Evolutionary conservation across 495 filamentous ascomycete genomes (phyloP).

Genomic region (Hyphodiscus hymeniophilus): DNA sequence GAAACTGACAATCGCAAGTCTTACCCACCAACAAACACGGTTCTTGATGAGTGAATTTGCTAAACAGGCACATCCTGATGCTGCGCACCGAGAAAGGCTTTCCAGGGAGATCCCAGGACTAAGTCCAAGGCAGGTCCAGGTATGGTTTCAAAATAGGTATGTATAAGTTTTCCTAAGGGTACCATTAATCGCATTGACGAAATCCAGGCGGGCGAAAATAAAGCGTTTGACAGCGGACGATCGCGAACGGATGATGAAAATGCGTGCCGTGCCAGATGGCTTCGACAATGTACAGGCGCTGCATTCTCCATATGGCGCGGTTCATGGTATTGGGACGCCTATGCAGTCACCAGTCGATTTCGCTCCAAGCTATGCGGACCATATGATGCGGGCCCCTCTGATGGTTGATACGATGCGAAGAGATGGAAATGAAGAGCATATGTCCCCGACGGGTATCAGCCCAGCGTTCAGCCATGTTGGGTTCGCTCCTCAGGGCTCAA

Average conservation of each 20-base stretch:
- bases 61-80: constrained; percentile 91
- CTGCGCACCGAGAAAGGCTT: constrained; percentile 81
- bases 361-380: constrained; percentile 39
- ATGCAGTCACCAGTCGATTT: constrained; percentile 50
- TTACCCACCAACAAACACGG: constrained; percentile 93
- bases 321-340: constrained; percentile 45
- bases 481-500: constrained; percentile 41
- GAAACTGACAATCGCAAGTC: constrained; percentile 38
- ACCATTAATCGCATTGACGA: neutral
- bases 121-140: constrained; percentile 90
- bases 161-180: constrained; percentile 24
- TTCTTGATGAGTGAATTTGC: constrained; percentile 98
- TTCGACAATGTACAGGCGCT: constrained; percentile 90
- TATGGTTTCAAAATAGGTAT: constrained; percentile 98
- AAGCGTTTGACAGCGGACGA: constrained; percentile 92
- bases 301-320: constrained; percentile 60
- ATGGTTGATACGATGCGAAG: constrained; percentile 52
- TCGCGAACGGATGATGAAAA: constrained; percentile 89
- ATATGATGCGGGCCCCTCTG: constrained; percentile 47
- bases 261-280: constrained; percentile 80
- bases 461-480: constrained; percentile 53
- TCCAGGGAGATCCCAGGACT: constrained; percentile 89
- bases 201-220: constrained; percentile 76
- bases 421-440: constrained; percentile 45
- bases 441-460: constrained; percentile 53